phyloP scores from a whole-genome alignment of 1,139 yeast genomes.

The Spathaspora jeffriesii region DNA sequence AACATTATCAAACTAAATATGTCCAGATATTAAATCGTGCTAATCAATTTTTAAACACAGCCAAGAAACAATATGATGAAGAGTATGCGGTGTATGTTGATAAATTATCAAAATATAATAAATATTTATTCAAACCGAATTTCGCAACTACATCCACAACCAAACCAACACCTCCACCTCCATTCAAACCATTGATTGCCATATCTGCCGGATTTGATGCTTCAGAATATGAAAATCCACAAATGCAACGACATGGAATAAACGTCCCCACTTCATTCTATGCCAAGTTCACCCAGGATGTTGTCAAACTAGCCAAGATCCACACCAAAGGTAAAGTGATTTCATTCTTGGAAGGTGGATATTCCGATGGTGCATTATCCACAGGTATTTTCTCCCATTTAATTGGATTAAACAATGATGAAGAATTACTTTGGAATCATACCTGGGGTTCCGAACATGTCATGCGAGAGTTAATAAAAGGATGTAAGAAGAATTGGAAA shows the following conservation, averaged over 20 bases:
- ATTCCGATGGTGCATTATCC: conserved; percentile 79
- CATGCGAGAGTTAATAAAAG: conserved; percentile 66
- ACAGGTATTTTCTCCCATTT: conserved; percentile 83
- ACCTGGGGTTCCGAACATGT: conserved; percentile 66
- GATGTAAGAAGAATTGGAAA: conserved; percentile 69
- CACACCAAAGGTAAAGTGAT: conserved; percentile 65
- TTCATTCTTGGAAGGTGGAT: conserved; percentile 84
- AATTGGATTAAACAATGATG: conserved; percentile 54
- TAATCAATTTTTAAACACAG: conserved; percentile 58
- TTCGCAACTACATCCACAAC: conserved; percentile 20
- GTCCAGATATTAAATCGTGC: conserved; percentile 67
- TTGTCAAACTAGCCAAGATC: conserved; percentile 61
- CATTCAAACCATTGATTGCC: conserved; percentile 69
- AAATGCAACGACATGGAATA: conserved; percentile 86
- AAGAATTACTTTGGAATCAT: conserved; percentile 56
- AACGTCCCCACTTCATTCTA: conserved; percentile 85
- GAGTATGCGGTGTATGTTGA: conserved; percentile 33
- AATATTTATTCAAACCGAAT: conserved; percentile 31
- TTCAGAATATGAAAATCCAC: conserved; percentile 76
- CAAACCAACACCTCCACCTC: conserved; percentile 41
- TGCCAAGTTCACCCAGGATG: conserved; percentile 72
- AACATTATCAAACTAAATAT: conserved; percentile 63
- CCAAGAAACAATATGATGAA: conserved; percentile 46
- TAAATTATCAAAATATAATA: conserved; percentile 27
- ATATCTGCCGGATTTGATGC: conserved; percentile 92